phyloP scores from a whole-genome alignment of 2,329 filamentous ascomycete species.

The Fusarium virguliforme region DNA sequence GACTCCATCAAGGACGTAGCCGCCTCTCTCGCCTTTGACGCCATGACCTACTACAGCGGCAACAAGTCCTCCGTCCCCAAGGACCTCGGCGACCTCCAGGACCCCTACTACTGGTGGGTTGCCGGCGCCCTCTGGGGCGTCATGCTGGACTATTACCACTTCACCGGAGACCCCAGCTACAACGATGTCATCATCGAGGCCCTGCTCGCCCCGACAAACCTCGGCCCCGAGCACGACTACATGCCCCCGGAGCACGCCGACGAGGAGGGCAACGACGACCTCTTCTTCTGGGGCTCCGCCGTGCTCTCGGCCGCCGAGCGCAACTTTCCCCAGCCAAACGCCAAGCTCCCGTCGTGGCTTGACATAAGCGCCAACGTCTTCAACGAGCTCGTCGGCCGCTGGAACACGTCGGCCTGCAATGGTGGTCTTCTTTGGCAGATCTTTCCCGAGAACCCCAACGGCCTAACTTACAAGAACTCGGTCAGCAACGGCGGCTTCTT shows the following conservation, averaged over 20 bases:
- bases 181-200: constrained; percentile 73
- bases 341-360: constrained; percentile 73
- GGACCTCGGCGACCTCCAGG: constrained; percentile 74
- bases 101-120: constrained; percentile 81
- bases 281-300: constrained; percentile 81
- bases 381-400: constrained; percentile 78
- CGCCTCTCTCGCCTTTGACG: constrained; percentile 71
- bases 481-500: constrained; percentile 89
- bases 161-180: constrained; percentile 75
- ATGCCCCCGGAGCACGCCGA: constrained; percentile 70
- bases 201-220: constrained; percentile 70
- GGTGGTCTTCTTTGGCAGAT: constrained; percentile 90
- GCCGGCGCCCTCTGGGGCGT: constrained; percentile 76
- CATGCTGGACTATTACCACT: constrained; percentile 79
- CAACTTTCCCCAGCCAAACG: constrained; percentile 75
- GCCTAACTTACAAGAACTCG: constrained; percentile 87
- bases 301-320: constrained; percentile 79
- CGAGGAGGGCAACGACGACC: constrained; percentile 82
- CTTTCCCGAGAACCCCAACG: constrained; percentile 79
- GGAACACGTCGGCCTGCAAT: constrained; percentile 77
- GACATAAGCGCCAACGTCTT: constrained; percentile 80
- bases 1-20: constrained; percentile 75
- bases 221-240: constrained; percentile 72
- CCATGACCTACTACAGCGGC: constrained; percentile 77
- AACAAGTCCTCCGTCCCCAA: constrained; percentile 69